Conservation (phyloP, 345 rosid genomes). For the Pistacia integerrima region DNA sequence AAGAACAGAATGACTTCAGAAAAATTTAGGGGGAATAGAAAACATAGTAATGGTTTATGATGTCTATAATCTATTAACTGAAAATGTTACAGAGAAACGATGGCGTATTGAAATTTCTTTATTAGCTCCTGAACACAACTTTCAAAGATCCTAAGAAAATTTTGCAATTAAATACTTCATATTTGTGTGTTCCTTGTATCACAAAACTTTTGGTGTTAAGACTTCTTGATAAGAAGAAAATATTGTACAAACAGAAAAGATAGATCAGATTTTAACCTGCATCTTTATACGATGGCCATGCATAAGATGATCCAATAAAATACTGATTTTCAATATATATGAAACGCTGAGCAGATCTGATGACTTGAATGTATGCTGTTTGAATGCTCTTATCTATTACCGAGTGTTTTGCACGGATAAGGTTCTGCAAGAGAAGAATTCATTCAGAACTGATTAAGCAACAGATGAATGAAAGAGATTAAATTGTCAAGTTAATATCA, state of each 20-base stretch:
- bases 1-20: conserved; percentile 15
- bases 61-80: not conserved
- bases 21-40: not conserved
- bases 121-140: not conserved
- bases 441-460: conserved; percentile 11
- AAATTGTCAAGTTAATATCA: not conserved
- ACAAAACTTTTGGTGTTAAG: not conserved
- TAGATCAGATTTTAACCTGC: conserved; percentile 57
- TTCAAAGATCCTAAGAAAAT: not conserved
- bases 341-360: conserved; percentile 95
- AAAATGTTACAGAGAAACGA: not conserved
- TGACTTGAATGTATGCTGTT: conserved; percentile 90
- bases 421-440: conserved; percentile 60
- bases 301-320: conserved; percentile 97
- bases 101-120: not conserved
- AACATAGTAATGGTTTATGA: not conserved
- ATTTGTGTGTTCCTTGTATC: not conserved
- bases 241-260: not conserved
- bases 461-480: conserved; percentile 5
- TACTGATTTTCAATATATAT: conserved; percentile 98
- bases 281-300: conserved; percentile 78
- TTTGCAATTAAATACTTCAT: not conserved
- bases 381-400: conserved; percentile 95
- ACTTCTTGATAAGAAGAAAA: not conserved
- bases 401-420: conserved; percentile 57